A percentile compares a stretch with the other conserved stretches of the same genome.
Evolutionary conservation across 2,329 filamentous ascomycete genomes (phyloP).

Genomic region (Dryadomyces quercivorus): DNA sequence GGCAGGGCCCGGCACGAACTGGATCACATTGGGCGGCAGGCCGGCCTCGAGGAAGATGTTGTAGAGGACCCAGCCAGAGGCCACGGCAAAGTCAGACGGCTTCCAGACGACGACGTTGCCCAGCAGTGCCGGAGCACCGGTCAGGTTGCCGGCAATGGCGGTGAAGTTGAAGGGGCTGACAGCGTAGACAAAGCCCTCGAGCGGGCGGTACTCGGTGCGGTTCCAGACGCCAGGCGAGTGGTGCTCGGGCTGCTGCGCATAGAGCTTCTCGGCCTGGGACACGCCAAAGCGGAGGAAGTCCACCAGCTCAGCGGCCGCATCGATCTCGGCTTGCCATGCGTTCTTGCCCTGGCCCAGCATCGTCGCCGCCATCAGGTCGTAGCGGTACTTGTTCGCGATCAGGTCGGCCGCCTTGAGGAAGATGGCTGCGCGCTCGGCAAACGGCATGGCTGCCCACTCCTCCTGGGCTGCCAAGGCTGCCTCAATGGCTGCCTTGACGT

Average conservation of each 20-base stretch:
- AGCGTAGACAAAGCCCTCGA: slow-evolving; percentile 93
- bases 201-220: slow-evolving; percentile 73
- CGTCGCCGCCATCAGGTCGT: slow-evolving; percentile 90
- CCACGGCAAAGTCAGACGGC: slow-evolving; percentile 78
- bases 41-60: slow-evolving; percentile 85
- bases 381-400: slow-evolving; percentile 83
- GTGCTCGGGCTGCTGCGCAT: slow-evolving; percentile 75
- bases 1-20: slow-evolving; percentile 84
- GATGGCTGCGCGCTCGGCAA: slow-evolving; percentile 80
- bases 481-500: slow-evolving; percentile 71
- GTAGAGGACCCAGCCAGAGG: slow-evolving; percentile 85
- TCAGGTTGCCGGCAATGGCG: slow-evolving; percentile 80
- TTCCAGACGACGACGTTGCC: slow-evolving; percentile 97
- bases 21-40: slow-evolving; percentile 78
- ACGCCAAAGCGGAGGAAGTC: slow-evolving; percentile 95
- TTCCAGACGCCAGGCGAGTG: slow-evolving; percentile 84
- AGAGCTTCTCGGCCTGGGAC: slow-evolving; percentile 83
- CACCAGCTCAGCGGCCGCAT: background rate
- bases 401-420: slow-evolving; percentile 95
- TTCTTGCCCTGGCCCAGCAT: slow-evolving; percentile 98
- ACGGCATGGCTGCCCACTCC: slow-evolving; percentile 76
- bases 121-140: slow-evolving; percentile 71
- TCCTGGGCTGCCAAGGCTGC: slow-evolving; percentile 76
- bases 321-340: slow-evolving; percentile 95
- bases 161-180: slow-evolving; percentile 97